These are phyloP conservation scores for Globisporangium emineosum DNA, from an alignment of 352 stramenopile species.

Conservation along the genomic window DNA sequence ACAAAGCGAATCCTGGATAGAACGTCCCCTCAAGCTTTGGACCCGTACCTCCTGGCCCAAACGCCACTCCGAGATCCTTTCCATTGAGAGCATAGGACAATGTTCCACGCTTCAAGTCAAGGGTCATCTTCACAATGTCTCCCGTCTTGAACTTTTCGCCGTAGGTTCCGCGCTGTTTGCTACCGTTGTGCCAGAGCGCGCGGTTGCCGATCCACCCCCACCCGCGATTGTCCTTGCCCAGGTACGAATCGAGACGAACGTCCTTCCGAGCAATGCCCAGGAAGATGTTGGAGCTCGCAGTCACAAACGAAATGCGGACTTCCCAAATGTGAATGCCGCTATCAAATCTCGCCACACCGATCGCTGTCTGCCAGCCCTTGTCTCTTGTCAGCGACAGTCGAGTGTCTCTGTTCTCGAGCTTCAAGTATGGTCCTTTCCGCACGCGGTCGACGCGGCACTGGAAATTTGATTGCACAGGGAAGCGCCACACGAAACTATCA, in stretches of 20 bases:
- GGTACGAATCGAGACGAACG: constrained; percentile 84
- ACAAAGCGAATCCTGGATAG: constrained; percentile 83
- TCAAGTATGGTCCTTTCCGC: constrained; percentile 84
- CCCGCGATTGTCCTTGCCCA: constrained; percentile 90
- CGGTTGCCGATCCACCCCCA: constrained; percentile 91
- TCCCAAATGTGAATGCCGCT: constrained; percentile 87
- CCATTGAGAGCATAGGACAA: constrained; percentile 88
- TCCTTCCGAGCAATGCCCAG: constrained; percentile 82
- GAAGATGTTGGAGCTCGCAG: constrained; percentile 89
- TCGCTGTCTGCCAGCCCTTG: constrained; percentile 88
- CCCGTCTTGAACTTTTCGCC: constrained; percentile 90
- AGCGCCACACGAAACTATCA: constrained; percentile 85
- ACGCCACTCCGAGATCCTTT: constrained; percentile 86
- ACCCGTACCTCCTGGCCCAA: constrained; percentile 80
- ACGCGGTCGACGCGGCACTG: constrained; percentile 84
- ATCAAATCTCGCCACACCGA: constrained; percentile 86
- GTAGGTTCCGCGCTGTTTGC: constrained; percentile 88
- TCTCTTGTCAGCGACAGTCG: constrained; percentile 78
- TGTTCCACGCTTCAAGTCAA: constrained; percentile 80
- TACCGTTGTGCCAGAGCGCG: constrained; percentile 88
- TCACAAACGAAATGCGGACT: constrained; percentile 83
- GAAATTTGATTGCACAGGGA: constrained; percentile 87
- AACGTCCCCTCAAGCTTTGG: constrained; percentile 86
- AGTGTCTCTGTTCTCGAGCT: constrained; percentile 87
- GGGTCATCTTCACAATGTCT: constrained; percentile 76